Base-by-base conservation (phyloP, 306 rosid genomes). In the Cucurbita maxima region DNA sequence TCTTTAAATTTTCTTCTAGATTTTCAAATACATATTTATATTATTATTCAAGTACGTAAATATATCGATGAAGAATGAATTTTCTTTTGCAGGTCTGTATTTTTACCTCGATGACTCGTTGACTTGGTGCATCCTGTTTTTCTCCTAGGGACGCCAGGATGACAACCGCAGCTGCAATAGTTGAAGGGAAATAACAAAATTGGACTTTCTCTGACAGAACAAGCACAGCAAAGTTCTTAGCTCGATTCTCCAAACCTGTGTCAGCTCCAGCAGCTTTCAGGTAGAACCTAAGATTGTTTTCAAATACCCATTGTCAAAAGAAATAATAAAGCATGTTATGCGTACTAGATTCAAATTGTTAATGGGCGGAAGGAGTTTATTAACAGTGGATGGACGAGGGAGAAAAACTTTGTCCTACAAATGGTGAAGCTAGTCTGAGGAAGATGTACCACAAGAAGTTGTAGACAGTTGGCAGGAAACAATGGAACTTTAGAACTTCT, bases 81-180 rank as follows among this genome's bases (percentile, higher is more conserved):
- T 63, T 12, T 66, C 11, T 6, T 7, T 66, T 6, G n/a, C 38
- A n/a, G 19, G 47, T 25, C 50, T 40, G 75, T n/a, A 61, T 38
- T 37, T 61, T 0, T 80, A 94, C 99, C 92, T 86, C 81, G 13
- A 86, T 84, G 68, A 95, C 85, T 73, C 81, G 79, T 75, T 84
- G 86, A 77, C 78, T 78, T 72, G 84, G 75, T 69, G 78, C 86
- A 57, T 84, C 79, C 61, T 79, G 79, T 76, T 81, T 77, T 78
- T 70, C 50, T 80, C 88, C 88, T 37, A 89, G 79, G 82, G 87
- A 82, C 58, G 96, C 97, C 79, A 91, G 81, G 79, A 88, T 85
- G 60, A 95, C 96, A 48, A 95, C 73, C 13, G 97, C 90, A 77
- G 99, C 99, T 55, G 97, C 99, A 81, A 94, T 86, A 54, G 97